phyloP scores from a whole-genome alignment of 148 eudicot genomes.

The Vaccinium macrocarpon region DNA sequence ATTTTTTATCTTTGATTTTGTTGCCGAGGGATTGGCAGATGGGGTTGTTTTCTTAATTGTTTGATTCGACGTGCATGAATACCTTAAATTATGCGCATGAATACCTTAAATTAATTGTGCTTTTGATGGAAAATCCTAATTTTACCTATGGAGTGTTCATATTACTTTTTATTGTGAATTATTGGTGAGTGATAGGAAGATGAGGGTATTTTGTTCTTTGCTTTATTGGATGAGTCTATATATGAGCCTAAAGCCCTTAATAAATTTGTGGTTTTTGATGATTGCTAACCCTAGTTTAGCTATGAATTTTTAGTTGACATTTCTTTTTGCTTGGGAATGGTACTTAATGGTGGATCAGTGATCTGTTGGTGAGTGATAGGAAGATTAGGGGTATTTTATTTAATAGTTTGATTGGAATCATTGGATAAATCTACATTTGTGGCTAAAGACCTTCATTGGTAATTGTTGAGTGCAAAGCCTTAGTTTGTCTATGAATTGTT shows the following conservation, averaged over 20 bases:
- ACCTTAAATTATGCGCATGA: neutral
- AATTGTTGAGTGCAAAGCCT: neutral
- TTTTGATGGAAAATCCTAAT: neutral
- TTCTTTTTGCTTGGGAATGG: neutral
- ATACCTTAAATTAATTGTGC: neutral
- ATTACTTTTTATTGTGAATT: slow-evolving; percentile 4
- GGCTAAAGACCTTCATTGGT: neutral
- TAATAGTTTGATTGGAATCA: neutral
- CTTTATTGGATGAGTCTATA: slow-evolving; percentile 3
- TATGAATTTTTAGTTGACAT: neutral
- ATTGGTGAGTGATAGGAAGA: neutral
- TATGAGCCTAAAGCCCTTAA: neutral
- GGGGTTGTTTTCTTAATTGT: neutral
- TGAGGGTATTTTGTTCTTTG: neutral
- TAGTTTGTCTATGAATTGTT: neutral
- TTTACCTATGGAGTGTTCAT: neutral
- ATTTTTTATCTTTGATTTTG: neutral
- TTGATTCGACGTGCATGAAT: neutral
- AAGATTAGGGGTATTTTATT: neutral
- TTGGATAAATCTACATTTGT: slow-evolving; percentile 3
- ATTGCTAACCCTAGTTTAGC: neutral
- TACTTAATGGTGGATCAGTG: neutral
- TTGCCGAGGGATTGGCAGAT: neutral
- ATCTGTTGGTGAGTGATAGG: slow-evolving; percentile 7
- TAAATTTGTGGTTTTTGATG: neutral